Percentiles rank a stretch among this genome's conserved stretches.
phyloP scores from a whole-genome alignment of 495 filamentous ascomycete genomes.

The Darksidea phi region DNA sequence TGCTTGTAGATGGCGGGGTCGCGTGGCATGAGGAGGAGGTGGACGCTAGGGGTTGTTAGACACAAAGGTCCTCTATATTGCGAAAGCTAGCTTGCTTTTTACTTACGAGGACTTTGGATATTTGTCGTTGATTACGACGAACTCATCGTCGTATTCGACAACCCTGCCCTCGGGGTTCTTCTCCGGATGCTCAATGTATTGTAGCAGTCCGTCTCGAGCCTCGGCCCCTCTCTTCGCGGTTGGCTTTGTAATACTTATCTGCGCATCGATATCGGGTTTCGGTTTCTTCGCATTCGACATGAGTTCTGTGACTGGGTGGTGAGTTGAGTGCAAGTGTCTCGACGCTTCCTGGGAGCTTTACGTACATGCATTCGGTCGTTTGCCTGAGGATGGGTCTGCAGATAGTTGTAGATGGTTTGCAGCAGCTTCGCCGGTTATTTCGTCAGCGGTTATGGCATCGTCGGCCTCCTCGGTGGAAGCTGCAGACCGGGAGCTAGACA shows the following conservation, averaged over 20 bases:
- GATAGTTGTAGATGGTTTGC: not conserved
- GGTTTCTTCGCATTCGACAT: conserved; percentile 47
- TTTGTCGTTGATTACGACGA: conserved; percentile 77
- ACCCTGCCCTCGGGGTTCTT: conserved; percentile 61
- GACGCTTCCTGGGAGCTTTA: no score
- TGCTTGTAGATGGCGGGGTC: conserved; percentile 57
- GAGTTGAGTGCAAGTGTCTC: conserved; percentile 8
- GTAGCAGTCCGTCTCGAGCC: conserved; percentile 65
- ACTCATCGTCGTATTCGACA: conserved; percentile 66
- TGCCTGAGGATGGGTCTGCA: conserved; percentile 27
- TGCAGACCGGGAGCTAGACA: not conserved
- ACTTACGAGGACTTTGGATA: conserved; percentile 63
- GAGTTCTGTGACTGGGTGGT: conserved; percentile 60
- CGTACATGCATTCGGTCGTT: conserved; percentile 45
- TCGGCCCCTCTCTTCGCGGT: conserved; percentile 21
- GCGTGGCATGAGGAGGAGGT: conserved; percentile 83
- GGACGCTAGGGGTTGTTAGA: conserved; percentile 56
- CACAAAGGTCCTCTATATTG: not conserved
- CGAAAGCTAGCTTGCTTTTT: not conserved
- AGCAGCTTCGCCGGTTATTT: conserved; percentile 40
- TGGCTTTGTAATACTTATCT: not conserved
- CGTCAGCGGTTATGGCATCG: conserved; percentile 43
- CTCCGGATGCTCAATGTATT: conserved; percentile 68
- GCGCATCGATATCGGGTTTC: conserved; percentile 37
- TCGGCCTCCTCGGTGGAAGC: conserved; percentile 16